These are phyloP conservation scores for Fusarium dimerum DNA, from an alignment of 2,329 filamentous ascomycete species.

Conservation along the genomic window DNA sequence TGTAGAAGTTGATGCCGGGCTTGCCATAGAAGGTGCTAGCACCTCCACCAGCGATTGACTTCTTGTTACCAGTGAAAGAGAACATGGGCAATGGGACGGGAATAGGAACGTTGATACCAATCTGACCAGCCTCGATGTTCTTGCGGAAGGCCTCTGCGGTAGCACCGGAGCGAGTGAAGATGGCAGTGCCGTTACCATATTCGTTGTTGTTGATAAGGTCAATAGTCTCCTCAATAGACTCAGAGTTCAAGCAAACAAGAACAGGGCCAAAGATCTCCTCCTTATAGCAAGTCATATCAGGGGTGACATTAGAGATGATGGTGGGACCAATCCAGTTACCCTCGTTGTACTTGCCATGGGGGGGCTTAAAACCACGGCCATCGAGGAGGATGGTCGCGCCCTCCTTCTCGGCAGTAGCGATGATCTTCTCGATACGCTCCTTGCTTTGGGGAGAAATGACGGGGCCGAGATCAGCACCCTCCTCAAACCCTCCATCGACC, in stretches of 20 bases:
- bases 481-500: constrained; percentile 80
- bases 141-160: constrained; percentile 78
- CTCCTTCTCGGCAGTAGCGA: constrained; percentile 75
- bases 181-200: constrained; percentile 83
- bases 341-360: constrained; percentile 71
- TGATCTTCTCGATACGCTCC: constrained; percentile 74
- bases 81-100: constrained; percentile 72
- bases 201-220: constrained; percentile 82
- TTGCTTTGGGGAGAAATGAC: constrained; percentile 81
- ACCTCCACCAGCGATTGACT: constrained; percentile 86
- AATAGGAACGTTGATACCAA: constrained; percentile 84
- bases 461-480: constrained; percentile 76
- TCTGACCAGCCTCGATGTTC: constrained; percentile 81
- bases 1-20: constrained; percentile 92
- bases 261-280: constrained; percentile 88
- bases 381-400: constrained; percentile 83
- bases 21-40: constrained; percentile 94
- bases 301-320: constrained; percentile 78
- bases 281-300: constrained; percentile 79
- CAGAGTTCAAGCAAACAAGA: constrained; percentile 76
- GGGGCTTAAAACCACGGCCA: constrained; percentile 71
- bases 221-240: constrained; percentile 77
- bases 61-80: constrained; percentile 79
- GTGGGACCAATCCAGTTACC: constrained; percentile 86
- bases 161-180: constrained; percentile 78